These are phyloP conservation scores for Colletotrichum theobromicola DNA, from an alignment of 2,329 filamentous ascomycete species.

Conservation along the genomic window DNA sequence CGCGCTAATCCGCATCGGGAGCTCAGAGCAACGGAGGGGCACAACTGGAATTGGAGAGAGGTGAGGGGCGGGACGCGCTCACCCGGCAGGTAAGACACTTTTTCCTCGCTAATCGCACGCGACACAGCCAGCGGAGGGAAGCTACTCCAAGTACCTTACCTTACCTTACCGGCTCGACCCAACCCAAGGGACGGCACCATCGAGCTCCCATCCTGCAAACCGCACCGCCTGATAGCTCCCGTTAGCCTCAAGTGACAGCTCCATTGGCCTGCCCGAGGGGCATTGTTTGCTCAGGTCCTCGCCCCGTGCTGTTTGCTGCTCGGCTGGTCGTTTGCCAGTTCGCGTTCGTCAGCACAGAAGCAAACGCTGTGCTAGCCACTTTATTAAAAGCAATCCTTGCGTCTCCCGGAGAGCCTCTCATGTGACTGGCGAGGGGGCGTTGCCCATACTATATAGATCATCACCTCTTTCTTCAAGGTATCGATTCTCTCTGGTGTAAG, in stretches of 20 bases:
- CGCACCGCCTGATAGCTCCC: not conserved
- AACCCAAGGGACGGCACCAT: not conserved
- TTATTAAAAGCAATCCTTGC: not conserved
- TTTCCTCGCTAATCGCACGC: not conserved
- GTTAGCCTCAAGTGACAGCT: not conserved
- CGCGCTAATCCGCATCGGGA: not conserved
- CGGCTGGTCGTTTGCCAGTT: not conserved
- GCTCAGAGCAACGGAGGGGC: not conserved
- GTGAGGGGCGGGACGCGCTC: not conserved
- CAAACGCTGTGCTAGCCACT: not conserved
- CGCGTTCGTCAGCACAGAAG: not conserved
- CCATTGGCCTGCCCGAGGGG: not conserved
- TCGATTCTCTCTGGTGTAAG: no score
- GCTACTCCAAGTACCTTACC: not conserved
- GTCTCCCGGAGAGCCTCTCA: not conserved
- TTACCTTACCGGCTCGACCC: no score
- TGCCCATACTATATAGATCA: not conserved
- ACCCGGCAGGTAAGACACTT: not conserved
- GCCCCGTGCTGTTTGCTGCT: not conserved
- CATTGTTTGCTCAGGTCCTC: not conserved
- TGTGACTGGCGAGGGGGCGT: not conserved
- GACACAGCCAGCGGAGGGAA: not conserved
- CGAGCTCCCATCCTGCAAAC: not conserved
- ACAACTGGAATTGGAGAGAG: not conserved
- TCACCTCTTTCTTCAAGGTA: not conserved